Evolutionary conservation across 2,329 filamentous ascomycete genomes (phyloP).

Genomic region (Rhynchosporium graminicola): DNA sequence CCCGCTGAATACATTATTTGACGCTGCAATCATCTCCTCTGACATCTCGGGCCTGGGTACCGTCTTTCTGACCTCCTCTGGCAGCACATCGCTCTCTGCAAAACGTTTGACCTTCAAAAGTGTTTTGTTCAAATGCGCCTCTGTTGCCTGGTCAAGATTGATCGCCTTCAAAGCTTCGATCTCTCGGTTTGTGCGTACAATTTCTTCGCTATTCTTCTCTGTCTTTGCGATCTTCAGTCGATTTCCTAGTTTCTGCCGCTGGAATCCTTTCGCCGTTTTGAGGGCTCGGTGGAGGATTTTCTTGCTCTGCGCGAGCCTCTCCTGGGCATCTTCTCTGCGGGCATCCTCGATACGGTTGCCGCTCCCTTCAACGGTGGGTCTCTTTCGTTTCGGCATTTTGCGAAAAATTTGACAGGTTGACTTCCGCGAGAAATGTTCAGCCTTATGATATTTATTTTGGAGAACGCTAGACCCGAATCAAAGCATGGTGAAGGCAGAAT

Average conservation of each 20-base stretch:
- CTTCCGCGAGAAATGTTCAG: conserved; percentile 21
- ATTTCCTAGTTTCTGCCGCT: conserved; percentile 71
- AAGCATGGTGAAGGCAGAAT: background rate
- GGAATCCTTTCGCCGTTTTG: conserved; percentile 73
- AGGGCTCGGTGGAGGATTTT: conserved; percentile 66
- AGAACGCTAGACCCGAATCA: background rate
- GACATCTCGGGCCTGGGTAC: conserved; percentile 36
- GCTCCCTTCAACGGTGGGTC: conserved; percentile 42
- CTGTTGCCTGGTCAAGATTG: conserved; percentile 48
- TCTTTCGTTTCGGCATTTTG: conserved; percentile 61
- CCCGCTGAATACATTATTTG: conserved; percentile 54
- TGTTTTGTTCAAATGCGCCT: conserved; percentile 51
- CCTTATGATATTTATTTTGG: conserved; percentile 19
- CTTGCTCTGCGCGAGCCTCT: conserved; percentile 55
- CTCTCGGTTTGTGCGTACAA: conserved; percentile 63
- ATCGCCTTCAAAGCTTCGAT: conserved; percentile 53
- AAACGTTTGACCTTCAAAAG: conserved; percentile 53
- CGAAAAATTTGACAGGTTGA: background rate
- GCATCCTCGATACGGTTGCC: conserved; percentile 39
- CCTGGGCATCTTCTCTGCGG: conserved; percentile 45
- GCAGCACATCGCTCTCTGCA: conserved; percentile 47
- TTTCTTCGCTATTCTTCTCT: conserved; percentile 50
- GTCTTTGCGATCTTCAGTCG: conserved; percentile 55
- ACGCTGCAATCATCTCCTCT: conserved; percentile 40
- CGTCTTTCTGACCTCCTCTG: conserved; percentile 40